Base-by-base conservation (phyloP, 2,329 filamentous ascomycete genomes). In the Colletotrichum echinochloae region DNA sequence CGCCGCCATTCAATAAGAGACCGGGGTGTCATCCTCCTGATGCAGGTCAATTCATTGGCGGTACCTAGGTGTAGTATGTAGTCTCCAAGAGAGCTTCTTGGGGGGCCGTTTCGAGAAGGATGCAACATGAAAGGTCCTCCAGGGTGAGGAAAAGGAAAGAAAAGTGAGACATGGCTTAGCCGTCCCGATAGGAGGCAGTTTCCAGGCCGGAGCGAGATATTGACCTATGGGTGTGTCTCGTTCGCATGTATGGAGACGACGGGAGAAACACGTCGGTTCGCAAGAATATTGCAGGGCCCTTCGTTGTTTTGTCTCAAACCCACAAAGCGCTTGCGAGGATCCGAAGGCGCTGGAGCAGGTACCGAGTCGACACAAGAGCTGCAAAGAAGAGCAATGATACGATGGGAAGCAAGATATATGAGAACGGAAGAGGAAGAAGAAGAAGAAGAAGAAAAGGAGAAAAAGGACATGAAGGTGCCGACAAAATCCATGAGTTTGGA, bases 261-360 rank as follows among this genome's bases (percentile, higher is more conserved):
- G 51, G 39, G 62, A 55, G 39, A 59, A 28, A 33, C 52, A 59
- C 2, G 30, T 33, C 54, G 30, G 30, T 20, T 57, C 61, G 49
- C 18, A 18, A 18, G 18, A 18, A 33, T 33, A 12, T 14, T 48
- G 51, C 18, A 51, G 48, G 48, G 14, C 30, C 11, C 20, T 11
- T 54, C 20, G 20, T 8, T 35, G 5, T 12, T 44, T 59, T 60
- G 54, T 65, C 54, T 65, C 33, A 60, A 35, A 48, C 9, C 12
- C 23, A n/a, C 30, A 3, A 16, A 18, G 61, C 30, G 28, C 33
- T 37, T 37, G n/a, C n/a, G 12, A 6, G 18, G 30, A 23, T 55
- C 6, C 11, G 30, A 14, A 55, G 1, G 20, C 12, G 5, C 2
- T 54, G 51, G 11, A 30, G 9, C 12, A n/a, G 14, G 28, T 41